Evolutionary conservation across 2,329 filamentous ascomycete genomes (phyloP), one percentile per base, ranked within the genome.

Genomic region (Acarospora socialis): DNA sequence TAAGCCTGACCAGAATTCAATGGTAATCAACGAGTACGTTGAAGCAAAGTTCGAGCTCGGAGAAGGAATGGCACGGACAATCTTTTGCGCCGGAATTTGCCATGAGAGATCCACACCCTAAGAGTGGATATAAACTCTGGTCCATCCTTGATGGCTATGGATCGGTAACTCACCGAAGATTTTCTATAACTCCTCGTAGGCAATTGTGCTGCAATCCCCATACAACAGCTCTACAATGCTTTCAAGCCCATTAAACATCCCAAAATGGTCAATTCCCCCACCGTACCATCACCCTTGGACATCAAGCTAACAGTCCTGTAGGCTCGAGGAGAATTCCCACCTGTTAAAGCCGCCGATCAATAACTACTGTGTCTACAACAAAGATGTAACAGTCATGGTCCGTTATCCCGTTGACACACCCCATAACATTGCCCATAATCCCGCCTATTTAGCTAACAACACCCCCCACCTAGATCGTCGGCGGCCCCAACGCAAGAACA

Each of bases 351-450:
- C 90, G 0, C 90, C 90, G 2, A 77, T 95, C 50, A 94, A 94
- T 63, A 95, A 95, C 63, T 92, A 90, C 65, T 94, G 86, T 61
- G 82, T 95, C 49, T 92, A 93, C 63, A 80, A 92, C 53, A 70
- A 80, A 34, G 70, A 72, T 49, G 71, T 87, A 37, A 84, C 78
- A 24, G 79, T 90, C 51, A 90, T 90, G 81, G 76, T 77, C 49
- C 30, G 47, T 15, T 15, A 12, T 14, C 10, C 52, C 21, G 21
- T 23, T 23, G 21, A 8, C n/a, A 15, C 25, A 13, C 7, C 12
- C 25, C 12, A 16, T 21, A 19, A 30, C 7, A 16, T 16, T 22
- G 13, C 21, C 28, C 25, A 16, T 7, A 7, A 4, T n/a, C 25
- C 14, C 5, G 19, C 10, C 12, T 12, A 18, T 18, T 7, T 14